These are phyloP conservation scores for Podaxis rugospora DNA, from an alignment of 768 basidiomycete genomes.

Conservation along the genomic window DNA sequence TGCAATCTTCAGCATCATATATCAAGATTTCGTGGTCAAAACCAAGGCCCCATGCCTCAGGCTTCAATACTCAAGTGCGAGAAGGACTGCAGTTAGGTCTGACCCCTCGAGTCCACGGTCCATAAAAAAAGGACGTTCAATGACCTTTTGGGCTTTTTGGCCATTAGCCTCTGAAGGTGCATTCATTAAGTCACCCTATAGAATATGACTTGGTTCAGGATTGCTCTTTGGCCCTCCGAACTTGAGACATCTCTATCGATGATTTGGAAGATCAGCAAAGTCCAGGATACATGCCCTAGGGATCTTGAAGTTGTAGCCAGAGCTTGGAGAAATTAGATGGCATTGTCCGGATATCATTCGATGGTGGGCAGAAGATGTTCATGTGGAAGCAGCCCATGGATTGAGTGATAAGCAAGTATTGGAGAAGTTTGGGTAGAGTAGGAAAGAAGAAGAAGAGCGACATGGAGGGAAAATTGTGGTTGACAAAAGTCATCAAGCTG, in stretches of 20 bases:
- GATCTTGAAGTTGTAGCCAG: background rate
- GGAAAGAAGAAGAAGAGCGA: background rate
- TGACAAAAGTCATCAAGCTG: background rate
- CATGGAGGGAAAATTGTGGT: background rate
- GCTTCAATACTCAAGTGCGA: background rate
- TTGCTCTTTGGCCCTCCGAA: slow-evolving; percentile 1
- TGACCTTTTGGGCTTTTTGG: background rate
- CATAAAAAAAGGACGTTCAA: background rate
- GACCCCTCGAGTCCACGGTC: background rate
- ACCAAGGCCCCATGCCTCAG: background rate
- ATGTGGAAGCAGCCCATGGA: background rate
- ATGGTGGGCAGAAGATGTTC: background rate
- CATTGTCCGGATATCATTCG: background rate
- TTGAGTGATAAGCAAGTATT: background rate
- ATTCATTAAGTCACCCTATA: background rate
- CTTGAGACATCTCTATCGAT: background rate
- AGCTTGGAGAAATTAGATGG: background rate
- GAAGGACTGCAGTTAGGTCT: background rate
- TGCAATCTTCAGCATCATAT: background rate
- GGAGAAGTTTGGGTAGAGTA: background rate
- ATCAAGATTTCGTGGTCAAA: background rate
- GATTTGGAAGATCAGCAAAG: too few relatives aligned
- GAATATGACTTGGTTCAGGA: slow-evolving; percentile 1
- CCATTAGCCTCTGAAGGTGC: background rate
- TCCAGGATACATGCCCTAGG: background rate